Evolutionary conservation across 371 early-diverging fungal species (phyloP), one percentile per base, ranked within the genome.

Genomic region (Mucor irregularis): DNA sequence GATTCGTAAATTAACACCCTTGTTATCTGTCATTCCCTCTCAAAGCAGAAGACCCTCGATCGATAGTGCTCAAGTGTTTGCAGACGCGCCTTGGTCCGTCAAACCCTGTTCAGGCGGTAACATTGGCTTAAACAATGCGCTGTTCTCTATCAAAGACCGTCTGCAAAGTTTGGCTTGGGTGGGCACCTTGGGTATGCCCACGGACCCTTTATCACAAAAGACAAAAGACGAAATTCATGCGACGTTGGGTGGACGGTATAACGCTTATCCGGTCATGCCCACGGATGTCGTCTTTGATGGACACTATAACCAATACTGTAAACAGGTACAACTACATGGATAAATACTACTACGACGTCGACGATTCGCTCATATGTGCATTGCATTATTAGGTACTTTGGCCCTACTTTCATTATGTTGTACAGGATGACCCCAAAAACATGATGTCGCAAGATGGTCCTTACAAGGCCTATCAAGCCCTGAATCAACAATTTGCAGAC

Each of bases 391-490:
- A 83, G 83, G 80, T 87, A 13, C 74, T 99, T 14, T 99, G 99
- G 99, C 99, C 99, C 13, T 79, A 96, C 56, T 86, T 98, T 43
- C 99, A 99, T 73, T 96, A 97, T 71, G 87, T 96, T 50, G 73
- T 92, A 28, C 93, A 94, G 76, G 91, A 95, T 38, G 73, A 81
- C 53, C 57, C 76, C 17, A 67, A 80, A 17, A 75, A 67, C 57
- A 82, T 82, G 63, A 66, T 77, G 26, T 76, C 74, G 30, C 87
- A 87, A 30, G 75, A 81, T 28, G 82, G 88, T 19, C 69, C 80
- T 48, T 99, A 94, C 90, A 76, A 80, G 42, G 84, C 87, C 50
- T 99, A 97, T 76, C 76, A 76, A 21, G 71, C 80, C 34, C 88
- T 92, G 28, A 98, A 95, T 79, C 74, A 83, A 65, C 71, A 73